phyloP scores from a whole-genome alignment of 306 rosid genomes.

The Casuarina equisetifolia region DNA sequence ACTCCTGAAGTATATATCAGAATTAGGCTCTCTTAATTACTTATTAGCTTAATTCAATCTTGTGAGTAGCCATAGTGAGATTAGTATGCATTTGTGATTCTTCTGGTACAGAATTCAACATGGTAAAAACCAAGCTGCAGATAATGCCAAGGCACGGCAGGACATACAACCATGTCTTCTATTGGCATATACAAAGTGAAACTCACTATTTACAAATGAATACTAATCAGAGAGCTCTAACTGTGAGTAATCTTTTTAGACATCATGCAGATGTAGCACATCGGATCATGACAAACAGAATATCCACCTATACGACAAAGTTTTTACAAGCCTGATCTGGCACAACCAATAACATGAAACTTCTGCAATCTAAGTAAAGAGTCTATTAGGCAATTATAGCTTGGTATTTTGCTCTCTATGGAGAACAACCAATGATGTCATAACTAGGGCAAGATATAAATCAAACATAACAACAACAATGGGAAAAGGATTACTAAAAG shows the following conservation, averaged over 20 bases:
- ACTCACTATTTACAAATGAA: background rate
- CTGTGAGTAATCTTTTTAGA: background rate
- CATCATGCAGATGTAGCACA: background rate
- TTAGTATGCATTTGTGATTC: background rate
- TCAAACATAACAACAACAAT: conserved; percentile 25
- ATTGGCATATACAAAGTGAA: background rate
- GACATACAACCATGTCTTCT: background rate
- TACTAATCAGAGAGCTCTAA: background rate
- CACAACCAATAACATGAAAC: background rate
- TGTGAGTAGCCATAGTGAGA: background rate
- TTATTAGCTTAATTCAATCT: background rate
- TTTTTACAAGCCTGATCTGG: background rate
- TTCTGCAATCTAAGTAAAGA: background rate
- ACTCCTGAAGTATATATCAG: background rate
- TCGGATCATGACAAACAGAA: background rate
- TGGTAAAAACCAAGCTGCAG: background rate
- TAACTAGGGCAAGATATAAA: conserved; percentile 1
- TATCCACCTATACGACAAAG: background rate
- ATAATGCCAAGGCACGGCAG: background rate
- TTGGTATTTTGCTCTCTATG: background rate
- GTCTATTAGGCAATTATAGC: background rate
- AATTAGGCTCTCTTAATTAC: background rate
- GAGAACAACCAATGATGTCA: too few relatives aligned
- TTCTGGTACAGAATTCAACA: background rate
- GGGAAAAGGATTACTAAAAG: conserved; percentile 21